phyloP scores from a whole-genome alignment of 768 basidiomycete species.

The Termitomyces sp. region DNA sequence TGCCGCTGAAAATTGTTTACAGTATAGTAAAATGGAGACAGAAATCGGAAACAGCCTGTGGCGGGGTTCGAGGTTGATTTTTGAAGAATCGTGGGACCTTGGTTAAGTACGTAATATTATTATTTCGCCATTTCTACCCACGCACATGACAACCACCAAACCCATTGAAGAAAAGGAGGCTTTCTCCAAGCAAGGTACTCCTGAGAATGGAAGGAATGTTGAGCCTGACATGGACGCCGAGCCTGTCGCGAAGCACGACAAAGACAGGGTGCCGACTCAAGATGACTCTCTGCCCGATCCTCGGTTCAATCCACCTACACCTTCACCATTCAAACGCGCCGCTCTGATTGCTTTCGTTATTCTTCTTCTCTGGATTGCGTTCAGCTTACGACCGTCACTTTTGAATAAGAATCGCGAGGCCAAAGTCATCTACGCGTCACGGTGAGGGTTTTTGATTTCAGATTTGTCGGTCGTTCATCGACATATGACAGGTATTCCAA shows the following conservation, averaged over 20 bases:
- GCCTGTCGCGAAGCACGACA: not conserved
- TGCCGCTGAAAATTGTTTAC: not conserved
- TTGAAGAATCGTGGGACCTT: not conserved
- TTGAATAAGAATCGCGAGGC: conserved; percentile 24
- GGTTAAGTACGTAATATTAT: not conserved
- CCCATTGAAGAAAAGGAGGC: conserved; percentile 2
- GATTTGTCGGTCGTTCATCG: not conserved
- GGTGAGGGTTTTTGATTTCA: conserved; percentile 35
- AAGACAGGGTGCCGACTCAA: not conserved
- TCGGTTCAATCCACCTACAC: conserved; percentile 33
- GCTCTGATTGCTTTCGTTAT: conserved; percentile 35
- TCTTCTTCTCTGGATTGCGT: conserved; percentile 39
- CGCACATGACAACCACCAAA: not conserved
- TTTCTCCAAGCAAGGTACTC: not conserved
- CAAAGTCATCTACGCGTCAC: conserved; percentile 53
- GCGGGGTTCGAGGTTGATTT: not conserved
- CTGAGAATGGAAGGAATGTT: not conserved
- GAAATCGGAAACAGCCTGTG: not conserved
- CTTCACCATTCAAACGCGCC: conserved; percentile 41
- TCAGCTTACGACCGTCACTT: conserved; percentile 25
- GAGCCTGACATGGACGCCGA: not conserved
- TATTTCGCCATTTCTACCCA: not conserved
- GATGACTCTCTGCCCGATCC: conserved; percentile 11
- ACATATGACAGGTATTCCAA: conserved; percentile 62
- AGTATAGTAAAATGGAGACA: not conserved